Evolutionary conservation across 768 basidiomycete species (phyloP), one percentile per base, ranked within the genome.

Genomic region (Panellus pusillus): DNA sequence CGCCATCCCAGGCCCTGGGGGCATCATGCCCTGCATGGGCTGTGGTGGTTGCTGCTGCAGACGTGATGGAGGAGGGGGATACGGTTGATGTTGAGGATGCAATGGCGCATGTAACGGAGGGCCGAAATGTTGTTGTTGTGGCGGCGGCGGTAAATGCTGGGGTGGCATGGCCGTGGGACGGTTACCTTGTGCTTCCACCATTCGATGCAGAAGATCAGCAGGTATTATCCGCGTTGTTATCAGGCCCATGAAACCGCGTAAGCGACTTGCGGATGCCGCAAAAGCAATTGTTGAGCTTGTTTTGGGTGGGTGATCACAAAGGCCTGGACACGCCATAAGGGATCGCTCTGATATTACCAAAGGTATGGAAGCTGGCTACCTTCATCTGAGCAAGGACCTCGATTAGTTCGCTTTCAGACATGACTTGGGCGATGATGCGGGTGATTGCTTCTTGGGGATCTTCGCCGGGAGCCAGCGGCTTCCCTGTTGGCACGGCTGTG

Each of bases 301-400:
- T 96, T 93, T 9, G 95, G 93, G 55, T 93, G 87, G 0, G 86
- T 91, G 41, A 91, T 87, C 29, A 98, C 88, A 66, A 96, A 93
- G 2, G 90, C 90, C 97, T 99, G n/a, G 41, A 47, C 32, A 24
- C 32, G 32, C 11, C 11, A 35, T 35, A 7, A 35, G 32, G 32
- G 32, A 24, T 24, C 6, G 24, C 24, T 24, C 24, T 24, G 11
- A 55, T 42, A 52, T 27, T 40, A 24, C 24, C 44, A 32, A 37
- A 40, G 61, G 44, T 50, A 15, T 44, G 47, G 71, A 79, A 65
- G 2, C 24, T 24, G 24, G 24, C 24, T 68, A 95, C 97, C 87
- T 98, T 98, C 89, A 96, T 95, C 70, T 97, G 93, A n/a, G 89
- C 89, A 61, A 99, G 75, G 9, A 98, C 89, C 71, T 99, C 96